Conservation (phyloP, 345 rosid genomes). For the Salix suchowensis region DNA sequence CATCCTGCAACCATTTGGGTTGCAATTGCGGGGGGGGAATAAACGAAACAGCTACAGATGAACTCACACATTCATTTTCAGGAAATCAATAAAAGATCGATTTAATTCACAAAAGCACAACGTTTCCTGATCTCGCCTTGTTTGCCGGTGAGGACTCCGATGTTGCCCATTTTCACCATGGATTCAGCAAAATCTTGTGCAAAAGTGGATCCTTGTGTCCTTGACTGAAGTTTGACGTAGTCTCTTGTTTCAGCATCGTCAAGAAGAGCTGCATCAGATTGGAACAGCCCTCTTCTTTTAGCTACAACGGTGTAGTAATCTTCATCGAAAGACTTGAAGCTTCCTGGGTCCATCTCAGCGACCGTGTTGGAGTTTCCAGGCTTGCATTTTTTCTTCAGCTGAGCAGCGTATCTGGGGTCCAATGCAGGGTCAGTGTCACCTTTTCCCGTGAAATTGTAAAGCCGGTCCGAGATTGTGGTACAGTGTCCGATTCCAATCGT, state of each 20-base stretch:
- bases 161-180: constrained; percentile 13
- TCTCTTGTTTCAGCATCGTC: constrained; percentile 33
- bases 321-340: constrained; percentile 45
- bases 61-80: too few species aligned
- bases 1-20: too few species aligned
- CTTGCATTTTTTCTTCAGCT: constrained; percentile 44
- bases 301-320: constrained; percentile 42
- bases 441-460: constrained; percentile 58
- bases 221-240: constrained; percentile 32
- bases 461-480: constrained; percentile 23
- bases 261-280: constrained; percentile 61
- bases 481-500: constrained; percentile 59
- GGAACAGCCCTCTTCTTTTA: constrained; percentile 48
- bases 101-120: constrained; percentile 14
- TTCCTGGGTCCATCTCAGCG: constrained; percentile 66
- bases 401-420: constrained; percentile 40
- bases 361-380: constrained; percentile 29
- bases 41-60: too few species aligned
- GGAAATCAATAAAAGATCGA: neutral
- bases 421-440: constrained; percentile 56
- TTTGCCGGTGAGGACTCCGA: constrained; percentile 17
- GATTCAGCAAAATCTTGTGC: constrained; percentile 14
- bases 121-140: constrained; percentile 22
- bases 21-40: too few species aligned
- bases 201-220: constrained; percentile 29